Percentiles rank a stretch among this genome's conserved stretches.
Evolutionary conservation across 106 monocot genomes (phyloP).

Genomic region (Acorus calamus): DNA sequence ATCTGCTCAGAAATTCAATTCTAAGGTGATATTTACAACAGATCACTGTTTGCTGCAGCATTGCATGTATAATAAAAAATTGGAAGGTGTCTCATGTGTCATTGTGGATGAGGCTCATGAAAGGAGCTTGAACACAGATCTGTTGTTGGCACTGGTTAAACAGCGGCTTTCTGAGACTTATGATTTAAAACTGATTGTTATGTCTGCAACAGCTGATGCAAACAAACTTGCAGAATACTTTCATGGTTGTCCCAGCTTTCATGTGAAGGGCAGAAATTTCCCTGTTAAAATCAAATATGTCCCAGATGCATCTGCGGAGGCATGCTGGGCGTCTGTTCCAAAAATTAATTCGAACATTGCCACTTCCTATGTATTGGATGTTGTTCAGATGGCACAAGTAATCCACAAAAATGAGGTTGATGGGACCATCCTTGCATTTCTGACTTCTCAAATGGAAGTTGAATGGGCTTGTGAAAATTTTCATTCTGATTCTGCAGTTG

Average conservation of each 20-base stretch:
- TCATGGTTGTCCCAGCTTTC: slow-evolving; percentile 53
- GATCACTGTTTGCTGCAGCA: slow-evolving; percentile 83
- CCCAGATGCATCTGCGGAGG: slow-evolving; percentile 35
- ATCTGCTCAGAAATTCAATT: slow-evolving; percentile 29
- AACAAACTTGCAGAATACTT: slow-evolving; percentile 68
- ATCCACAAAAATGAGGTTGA: slow-evolving; percentile 64
- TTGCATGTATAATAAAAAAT: slow-evolving; percentile 45
- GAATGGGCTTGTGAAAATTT: slow-evolving; percentile 96
- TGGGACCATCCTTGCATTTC: slow-evolving; percentile 89
- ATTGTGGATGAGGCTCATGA: slow-evolving; percentile 98
- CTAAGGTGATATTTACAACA: slow-evolving; percentile 64
- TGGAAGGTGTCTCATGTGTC: slow-evolving; percentile 58
- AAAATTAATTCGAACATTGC: slow-evolving; percentile 16
- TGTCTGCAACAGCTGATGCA: slow-evolving; percentile 96
- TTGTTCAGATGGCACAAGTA: slow-evolving; percentile 49
- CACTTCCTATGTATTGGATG: slow-evolving; percentile 64
- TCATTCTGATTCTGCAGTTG: slow-evolving; percentile 41
- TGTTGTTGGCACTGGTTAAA: slow-evolving; percentile 72
- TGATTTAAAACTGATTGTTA: slow-evolving; percentile 77
- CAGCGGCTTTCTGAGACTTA: slow-evolving; percentile 47
- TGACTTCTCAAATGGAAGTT: slow-evolving; percentile 91
- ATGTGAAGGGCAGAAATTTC: slow-evolving; percentile 72
- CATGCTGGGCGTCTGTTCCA: slow-evolving; percentile 9
- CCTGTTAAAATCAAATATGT: slow-evolving; percentile 91
- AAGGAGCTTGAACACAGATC: slow-evolving; percentile 91